Conservation (phyloP, 306 rosid species). For the Dalbergia oliveri region DNA sequence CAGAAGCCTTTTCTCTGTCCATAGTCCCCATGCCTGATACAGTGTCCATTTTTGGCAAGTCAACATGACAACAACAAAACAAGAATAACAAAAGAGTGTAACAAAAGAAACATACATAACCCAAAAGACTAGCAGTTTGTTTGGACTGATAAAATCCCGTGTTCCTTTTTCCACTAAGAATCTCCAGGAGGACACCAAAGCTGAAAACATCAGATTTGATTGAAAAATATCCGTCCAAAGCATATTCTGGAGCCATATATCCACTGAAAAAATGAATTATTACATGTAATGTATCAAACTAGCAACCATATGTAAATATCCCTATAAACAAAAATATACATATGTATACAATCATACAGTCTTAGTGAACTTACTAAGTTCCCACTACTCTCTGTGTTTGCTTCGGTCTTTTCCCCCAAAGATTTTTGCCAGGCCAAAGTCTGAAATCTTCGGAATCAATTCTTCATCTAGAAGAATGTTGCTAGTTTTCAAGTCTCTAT, state of each 20-base stretch:
- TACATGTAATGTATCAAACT: neutral
- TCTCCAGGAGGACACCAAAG: slow-evolving; percentile 59
- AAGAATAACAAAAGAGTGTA: neutral
- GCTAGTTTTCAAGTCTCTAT: slow-evolving; percentile 53
- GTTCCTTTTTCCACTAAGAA: slow-evolving; percentile 30
- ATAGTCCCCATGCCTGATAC: slow-evolving; percentile 61
- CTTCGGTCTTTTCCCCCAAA: slow-evolving; percentile 43
- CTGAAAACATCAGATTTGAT: no score
- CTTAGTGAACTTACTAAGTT: slow-evolving; percentile 46
- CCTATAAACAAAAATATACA: no score
- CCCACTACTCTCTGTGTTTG: slow-evolving; percentile 46
- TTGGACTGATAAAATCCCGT: slow-evolving; percentile 54
- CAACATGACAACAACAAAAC: neutral
- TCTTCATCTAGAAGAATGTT: slow-evolving; percentile 52
- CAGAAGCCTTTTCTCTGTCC: slow-evolving; percentile 54
- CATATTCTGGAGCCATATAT: no score
- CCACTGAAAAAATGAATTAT: neutral
- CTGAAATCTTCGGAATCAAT: slow-evolving; percentile 54
- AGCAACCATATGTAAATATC: neutral
- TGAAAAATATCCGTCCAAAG: no score
- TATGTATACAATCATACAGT: neutral
- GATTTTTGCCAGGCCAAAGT: slow-evolving; percentile 51
- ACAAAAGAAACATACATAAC: slow-evolving; percentile 52
- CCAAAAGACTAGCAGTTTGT: slow-evolving; percentile 53
- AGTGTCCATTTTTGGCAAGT: neutral